phyloP scores from a whole-genome alignment of 768 basidiomycete genomes.

The Leccinum rimulosum region DNA sequence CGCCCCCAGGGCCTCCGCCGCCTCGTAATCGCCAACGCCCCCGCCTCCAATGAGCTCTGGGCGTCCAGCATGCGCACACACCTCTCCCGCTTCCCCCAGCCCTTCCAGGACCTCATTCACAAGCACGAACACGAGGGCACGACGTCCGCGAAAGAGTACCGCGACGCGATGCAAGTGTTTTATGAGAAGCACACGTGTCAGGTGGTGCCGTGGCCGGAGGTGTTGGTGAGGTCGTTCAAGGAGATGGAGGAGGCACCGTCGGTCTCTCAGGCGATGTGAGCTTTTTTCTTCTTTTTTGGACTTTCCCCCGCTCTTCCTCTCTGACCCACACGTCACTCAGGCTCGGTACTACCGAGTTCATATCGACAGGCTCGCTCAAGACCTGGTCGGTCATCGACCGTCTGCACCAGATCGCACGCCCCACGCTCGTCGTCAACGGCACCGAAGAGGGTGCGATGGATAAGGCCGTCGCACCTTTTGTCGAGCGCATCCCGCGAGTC shows the following conservation, averaged over 20 bases:
- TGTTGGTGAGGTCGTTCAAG: slow-evolving; percentile 24
- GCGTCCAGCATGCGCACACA: slow-evolving; percentile 19
- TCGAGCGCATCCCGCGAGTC: slow-evolving; percentile 30
- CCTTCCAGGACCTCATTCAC: slow-evolving; percentile 23
- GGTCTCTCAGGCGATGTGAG: slow-evolving; percentile 34
- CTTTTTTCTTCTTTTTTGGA: background rate
- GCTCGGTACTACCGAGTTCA: slow-evolving; percentile 30
- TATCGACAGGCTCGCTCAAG: slow-evolving; percentile 38
- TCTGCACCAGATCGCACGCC: slow-evolving; percentile 37
- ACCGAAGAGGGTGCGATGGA: slow-evolving; percentile 37
- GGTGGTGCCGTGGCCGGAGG: slow-evolving; percentile 32
- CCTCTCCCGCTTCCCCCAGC: slow-evolving; percentile 26
- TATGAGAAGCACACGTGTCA: slow-evolving; percentile 33
- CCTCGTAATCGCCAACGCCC: slow-evolving; percentile 32
- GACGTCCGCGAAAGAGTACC: slow-evolving; percentile 30
- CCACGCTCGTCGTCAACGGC: slow-evolving; percentile 39
- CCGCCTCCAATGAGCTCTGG: slow-evolving; percentile 29
- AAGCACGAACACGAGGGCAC: slow-evolving; percentile 34
- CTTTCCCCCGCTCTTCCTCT: too few relatives aligned
- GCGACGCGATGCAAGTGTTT: slow-evolving; percentile 27
- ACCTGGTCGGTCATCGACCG: slow-evolving; percentile 45
- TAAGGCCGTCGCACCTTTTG: slow-evolving; percentile 30
- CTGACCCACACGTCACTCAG: background rate
- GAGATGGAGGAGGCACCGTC: slow-evolving; percentile 29
- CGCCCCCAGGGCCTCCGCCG: slow-evolving; percentile 39